Percentiles rank a stretch among this genome's conserved stretches.
These are phyloP conservation scores for Monosporascus sp. DNA, from an alignment of 2,329 filamentous ascomycete species.

Conservation along the genomic window DNA sequence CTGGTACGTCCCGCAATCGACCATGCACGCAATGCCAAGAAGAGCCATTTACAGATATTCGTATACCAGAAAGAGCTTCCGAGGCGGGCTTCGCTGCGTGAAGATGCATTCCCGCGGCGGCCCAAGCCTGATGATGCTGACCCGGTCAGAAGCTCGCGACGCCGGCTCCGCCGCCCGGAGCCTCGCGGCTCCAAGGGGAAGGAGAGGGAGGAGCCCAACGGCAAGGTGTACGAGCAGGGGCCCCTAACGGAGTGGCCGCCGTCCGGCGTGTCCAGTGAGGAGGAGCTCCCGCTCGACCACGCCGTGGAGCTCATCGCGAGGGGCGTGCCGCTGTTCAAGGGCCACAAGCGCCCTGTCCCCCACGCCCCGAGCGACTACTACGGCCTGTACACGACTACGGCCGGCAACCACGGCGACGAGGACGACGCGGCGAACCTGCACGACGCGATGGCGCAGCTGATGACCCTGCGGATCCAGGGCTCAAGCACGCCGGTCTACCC, in stretches of 20 bases:
- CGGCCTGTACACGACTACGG: slow-evolving; percentile 47
- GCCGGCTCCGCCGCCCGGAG: slow-evolving; percentile 37
- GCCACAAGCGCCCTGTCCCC: slow-evolving; percentile 47
- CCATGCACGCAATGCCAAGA: neutral
- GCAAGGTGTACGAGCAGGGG: slow-evolving; percentile 23
- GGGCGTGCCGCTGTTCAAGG: slow-evolving; percentile 52
- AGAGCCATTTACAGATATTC: neutral
- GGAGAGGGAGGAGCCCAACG: slow-evolving; percentile 29
- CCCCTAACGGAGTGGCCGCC: slow-evolving; percentile 55
- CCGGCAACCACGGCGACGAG: slow-evolving; percentile 35
- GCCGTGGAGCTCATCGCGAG: slow-evolving; percentile 54
- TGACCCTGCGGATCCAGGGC: slow-evolving; percentile 47
- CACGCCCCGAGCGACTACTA: slow-evolving; percentile 53
- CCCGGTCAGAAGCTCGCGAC: slow-evolving; percentile 26
- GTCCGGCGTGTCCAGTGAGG: slow-evolving; percentile 39
- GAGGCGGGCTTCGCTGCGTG: slow-evolving; percentile 29
- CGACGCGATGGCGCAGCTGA: slow-evolving; percentile 53
- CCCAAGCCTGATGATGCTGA: slow-evolving; percentile 15
- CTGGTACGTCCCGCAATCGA: slow-evolving; percentile 24
- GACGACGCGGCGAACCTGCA: slow-evolving; percentile 44
- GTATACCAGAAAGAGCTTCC: slow-evolving; percentile 24
- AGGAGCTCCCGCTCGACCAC: slow-evolving; percentile 46
- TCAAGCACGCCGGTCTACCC: slow-evolving; percentile 38
- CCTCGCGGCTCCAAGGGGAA: slow-evolving; percentile 34
- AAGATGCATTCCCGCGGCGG: slow-evolving; percentile 21